A percentile compares a stretch with the other conserved stretches of the same genome.
phyloP scores from a whole-genome alignment of 2,329 filamentous ascomycete species.

The Neocucurbitaria cava region DNA sequence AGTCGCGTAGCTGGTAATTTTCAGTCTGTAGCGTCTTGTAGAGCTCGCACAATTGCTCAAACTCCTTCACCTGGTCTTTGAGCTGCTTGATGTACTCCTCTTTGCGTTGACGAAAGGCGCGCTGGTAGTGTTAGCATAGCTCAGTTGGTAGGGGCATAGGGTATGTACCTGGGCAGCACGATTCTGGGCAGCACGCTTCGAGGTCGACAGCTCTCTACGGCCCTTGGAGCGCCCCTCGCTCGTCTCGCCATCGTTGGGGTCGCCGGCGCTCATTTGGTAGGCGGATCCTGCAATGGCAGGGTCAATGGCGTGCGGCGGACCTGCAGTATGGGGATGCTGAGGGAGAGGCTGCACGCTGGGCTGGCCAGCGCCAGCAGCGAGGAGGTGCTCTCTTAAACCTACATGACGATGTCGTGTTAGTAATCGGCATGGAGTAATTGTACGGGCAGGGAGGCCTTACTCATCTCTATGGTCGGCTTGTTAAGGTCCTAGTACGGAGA shows the following conservation, averaged over 20 bases:
- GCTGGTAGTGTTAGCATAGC: slow-evolving; percentile 60
- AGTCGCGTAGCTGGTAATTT: slow-evolving; percentile 89
- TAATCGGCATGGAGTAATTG: slow-evolving; percentile 28
- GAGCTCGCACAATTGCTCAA: slow-evolving; percentile 74
- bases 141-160: neutral
- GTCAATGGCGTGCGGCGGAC: slow-evolving; percentile 63
- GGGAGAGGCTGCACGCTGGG: slow-evolving; percentile 43
- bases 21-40: slow-evolving; percentile 85
- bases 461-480: slow-evolving; percentile 52
- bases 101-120: slow-evolving; percentile 96
- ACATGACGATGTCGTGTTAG: slow-evolving; percentile 36
- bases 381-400: slow-evolving; percentile 70
- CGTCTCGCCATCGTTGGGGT: slow-evolving; percentile 55
- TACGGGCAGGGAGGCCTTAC: slow-evolving; percentile 39
- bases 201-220: slow-evolving; percentile 91
- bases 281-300: slow-evolving; percentile 62
- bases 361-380: slow-evolving; percentile 60
- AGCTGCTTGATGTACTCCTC: slow-evolving; percentile 98
- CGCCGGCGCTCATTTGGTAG: slow-evolving; percentile 57
- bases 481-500: slow-evolving; percentile 36
- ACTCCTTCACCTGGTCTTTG: slow-evolving; percentile 89
- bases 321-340: slow-evolving; percentile 47
- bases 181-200: slow-evolving; percentile 96
- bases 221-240: slow-evolving; percentile 62
- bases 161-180: slow-evolving; percentile 84